phyloP scores from a whole-genome alignment of 176 grass and related monocot genomes.

The Pontederia crassipes region DNA sequence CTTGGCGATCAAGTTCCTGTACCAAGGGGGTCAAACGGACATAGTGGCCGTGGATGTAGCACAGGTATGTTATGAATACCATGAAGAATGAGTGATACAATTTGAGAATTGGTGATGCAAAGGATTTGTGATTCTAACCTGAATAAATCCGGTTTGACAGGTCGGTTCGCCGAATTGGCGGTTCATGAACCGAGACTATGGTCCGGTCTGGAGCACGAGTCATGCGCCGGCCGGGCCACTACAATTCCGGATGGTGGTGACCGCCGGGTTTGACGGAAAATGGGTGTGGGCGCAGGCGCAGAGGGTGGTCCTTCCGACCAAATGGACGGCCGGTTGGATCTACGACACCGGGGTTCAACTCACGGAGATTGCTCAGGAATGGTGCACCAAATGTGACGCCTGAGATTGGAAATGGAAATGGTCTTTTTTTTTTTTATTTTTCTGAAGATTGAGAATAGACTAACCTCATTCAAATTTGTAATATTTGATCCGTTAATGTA shows the following conservation, averaged over 20 bases:
- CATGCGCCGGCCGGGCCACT: slow-evolving; percentile 29
- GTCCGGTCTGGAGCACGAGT: slow-evolving; percentile 27
- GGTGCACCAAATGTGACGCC: slow-evolving; percentile 9
- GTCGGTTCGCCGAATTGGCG: slow-evolving; percentile 34
- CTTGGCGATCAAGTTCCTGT: slow-evolving; percentile 42
- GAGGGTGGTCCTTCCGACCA: slow-evolving; percentile 37
- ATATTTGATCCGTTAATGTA: not conserved
- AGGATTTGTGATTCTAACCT: not conserved
- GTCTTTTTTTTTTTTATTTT: not conserved
- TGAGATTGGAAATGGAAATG: not conserved
- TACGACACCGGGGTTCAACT: slow-evolving; percentile 34
- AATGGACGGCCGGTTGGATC: slow-evolving; percentile 32
- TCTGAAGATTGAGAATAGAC: not conserved
- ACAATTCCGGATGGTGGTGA: slow-evolving; percentile 42
- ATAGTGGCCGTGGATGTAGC: slow-evolving; percentile 51
- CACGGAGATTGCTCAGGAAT: slow-evolving; percentile 31
- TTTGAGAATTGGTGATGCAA: slow-evolving; percentile 5
- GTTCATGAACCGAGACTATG: slow-evolving; percentile 24
- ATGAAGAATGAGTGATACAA: not conserved
- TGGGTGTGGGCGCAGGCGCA: slow-evolving; percentile 38
- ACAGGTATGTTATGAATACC: slow-evolving; percentile 10
- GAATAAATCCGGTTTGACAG: not conserved
- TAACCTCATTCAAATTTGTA: not conserved
- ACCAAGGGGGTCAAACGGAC: slow-evolving; percentile 63
- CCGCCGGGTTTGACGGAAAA: slow-evolving; percentile 38